Percentiles rank a stretch among this genome's conserved stretches.
Evolutionary conservation across 2,329 filamentous ascomycete genomes (phyloP).

Genomic region (Aspergillus oerlinghausenensis): DNA sequence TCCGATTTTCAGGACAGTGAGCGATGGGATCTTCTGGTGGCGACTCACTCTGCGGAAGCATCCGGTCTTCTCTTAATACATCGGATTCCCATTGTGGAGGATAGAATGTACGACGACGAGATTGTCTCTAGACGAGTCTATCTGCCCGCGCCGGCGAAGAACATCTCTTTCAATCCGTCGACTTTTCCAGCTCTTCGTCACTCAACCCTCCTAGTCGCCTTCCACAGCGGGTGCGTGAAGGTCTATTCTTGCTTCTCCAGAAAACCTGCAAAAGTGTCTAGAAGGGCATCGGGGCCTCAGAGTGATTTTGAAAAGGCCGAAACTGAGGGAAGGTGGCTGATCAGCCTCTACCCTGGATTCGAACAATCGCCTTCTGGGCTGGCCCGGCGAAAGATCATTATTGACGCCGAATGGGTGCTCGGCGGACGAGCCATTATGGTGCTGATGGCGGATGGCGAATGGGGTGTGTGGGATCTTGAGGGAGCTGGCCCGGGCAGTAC

Average conservation of each 20-base stretch:
- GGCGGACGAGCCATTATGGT: constrained; percentile 43
- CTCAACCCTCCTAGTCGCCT: constrained; percentile 52
- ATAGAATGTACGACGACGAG: constrained; percentile 30
- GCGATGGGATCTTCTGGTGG: constrained; percentile 43
- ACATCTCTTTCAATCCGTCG: constrained; percentile 52
- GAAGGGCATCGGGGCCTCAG: constrained; percentile 26
- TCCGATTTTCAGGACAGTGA: constrained; percentile 12
- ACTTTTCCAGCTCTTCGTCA: constrained; percentile 50
- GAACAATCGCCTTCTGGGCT: constrained; percentile 26
- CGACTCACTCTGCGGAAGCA: constrained; percentile 43
- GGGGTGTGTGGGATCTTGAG: constrained; percentile 49
- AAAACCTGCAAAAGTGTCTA: constrained; percentile 21
- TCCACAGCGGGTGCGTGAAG: constrained; percentile 52
- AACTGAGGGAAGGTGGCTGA: constrained; percentile 40
- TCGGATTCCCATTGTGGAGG: constrained; percentile 35
- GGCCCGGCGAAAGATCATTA: constrained; percentile 38
- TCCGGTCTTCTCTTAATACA: constrained; percentile 44
- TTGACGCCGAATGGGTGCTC: constrained; percentile 45
- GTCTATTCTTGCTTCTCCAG: constrained; percentile 52
- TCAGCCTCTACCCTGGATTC: constrained; percentile 42
- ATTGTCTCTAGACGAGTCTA: constrained; percentile 44
- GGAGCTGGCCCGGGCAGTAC: constrained; percentile 38
- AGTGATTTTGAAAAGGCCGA: constrained; percentile 29
- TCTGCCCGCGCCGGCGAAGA: constrained; percentile 47
- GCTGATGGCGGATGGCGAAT: constrained; percentile 44